Evolutionary conservation across 2,329 filamentous ascomycete species (phyloP), one percentile per base, ranked within the genome.

Genomic region (Colletotrichum sp.): DNA sequence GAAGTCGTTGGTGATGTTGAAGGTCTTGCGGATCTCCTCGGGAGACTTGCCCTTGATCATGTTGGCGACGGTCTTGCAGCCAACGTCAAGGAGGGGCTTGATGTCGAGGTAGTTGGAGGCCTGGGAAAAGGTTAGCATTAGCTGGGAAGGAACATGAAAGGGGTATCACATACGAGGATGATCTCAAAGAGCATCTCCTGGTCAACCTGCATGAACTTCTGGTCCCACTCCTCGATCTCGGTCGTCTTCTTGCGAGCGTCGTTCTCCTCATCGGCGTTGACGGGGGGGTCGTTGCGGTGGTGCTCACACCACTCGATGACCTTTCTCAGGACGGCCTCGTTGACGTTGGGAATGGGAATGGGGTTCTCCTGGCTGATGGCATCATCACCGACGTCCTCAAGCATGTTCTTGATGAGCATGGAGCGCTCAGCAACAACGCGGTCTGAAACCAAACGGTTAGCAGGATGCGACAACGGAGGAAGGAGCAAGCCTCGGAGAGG

Each of bases 31-130:
- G 82, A 99, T 99, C 89, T 99, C 97, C 85, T 99, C 97, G 5
- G 97, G 97, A 0, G 96, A 98, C 91, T 99, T 99, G 88, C 97
- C 97, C 94, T 99, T 99, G 90, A 99, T 99, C 97, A 99, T 99
- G 88, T 99, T 99, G 77, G 97, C 97, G 18, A 99, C 97, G 0
- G 97, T 99, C 92, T 99, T 99, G 92, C 97, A 99, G 77, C 97
- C 97, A 76, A 98, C 96, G 79, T 99, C 97, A 32, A 99, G 93
- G 2, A 99, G 94, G 2, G 96, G 94, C 91, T 98, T 99, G 89
- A 99, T 99, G 80, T 99, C 97, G 76, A 99, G 94, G 85, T 98
- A 99, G 90, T 99, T 99, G 81, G 96, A 95, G 5, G 97, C 97
- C 95, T 97, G 79, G 8, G 21, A 10, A 55, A 16, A 70, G 68